phyloP scores from a whole-genome alignment of 2,329 filamentous ascomycete genomes.

The Mycosphaerella sp. region DNA sequence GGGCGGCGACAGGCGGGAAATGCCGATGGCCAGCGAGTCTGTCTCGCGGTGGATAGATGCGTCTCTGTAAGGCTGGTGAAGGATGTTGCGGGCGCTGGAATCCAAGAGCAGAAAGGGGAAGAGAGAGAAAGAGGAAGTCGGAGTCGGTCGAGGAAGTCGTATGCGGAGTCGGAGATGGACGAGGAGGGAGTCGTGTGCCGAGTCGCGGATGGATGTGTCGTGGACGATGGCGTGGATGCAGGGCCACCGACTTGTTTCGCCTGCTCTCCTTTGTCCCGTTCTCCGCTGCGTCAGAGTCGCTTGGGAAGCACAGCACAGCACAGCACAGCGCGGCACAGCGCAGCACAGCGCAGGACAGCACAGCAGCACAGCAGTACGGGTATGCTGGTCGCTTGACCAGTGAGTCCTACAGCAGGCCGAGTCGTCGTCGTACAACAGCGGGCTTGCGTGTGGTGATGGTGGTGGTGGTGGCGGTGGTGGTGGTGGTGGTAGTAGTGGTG shows the following conservation, averaged over 20 bases:
- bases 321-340: no score
- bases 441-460: background rate
- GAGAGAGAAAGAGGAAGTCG: no score
- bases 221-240: background rate
- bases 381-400: background rate
- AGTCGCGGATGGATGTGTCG: background rate
- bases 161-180: no score
- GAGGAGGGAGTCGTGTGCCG: background rate
- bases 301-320: no score
- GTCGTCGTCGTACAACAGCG: slow-evolving; percentile 2
- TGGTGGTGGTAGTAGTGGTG: no score
- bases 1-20: slow-evolving; percentile 10
- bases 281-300: background rate
- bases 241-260: background rate
- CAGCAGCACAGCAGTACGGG: background rate
- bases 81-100: background rate
- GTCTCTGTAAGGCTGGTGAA: background rate
- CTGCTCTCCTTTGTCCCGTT: background rate
- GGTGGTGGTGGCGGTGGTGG: no score
- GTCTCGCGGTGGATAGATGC: background rate
- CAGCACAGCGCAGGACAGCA: no score
- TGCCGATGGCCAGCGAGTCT: background rate
- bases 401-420: slow-evolving; percentile 9
- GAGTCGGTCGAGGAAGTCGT: no score
- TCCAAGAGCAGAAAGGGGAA: background rate